A percentile compares a stretch with the other conserved stretches of the same genome.
Evolutionary conservation across 2,329 filamentous ascomycete species (phyloP).

Genomic region (Aureobasidium mangrovei): DNA sequence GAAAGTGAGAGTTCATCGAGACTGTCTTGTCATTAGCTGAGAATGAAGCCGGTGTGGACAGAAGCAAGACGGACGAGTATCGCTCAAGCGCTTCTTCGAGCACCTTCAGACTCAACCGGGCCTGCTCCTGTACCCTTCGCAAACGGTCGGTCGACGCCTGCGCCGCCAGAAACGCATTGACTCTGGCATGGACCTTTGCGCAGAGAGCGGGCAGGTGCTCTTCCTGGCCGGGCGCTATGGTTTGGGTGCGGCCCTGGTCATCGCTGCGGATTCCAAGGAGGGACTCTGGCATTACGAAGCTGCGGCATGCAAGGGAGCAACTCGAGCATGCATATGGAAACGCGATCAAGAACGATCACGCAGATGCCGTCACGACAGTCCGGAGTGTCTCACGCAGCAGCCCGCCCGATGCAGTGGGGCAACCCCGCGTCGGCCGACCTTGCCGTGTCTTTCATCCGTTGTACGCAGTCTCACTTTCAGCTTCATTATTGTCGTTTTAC

Average conservation of each 20-base stretch:
- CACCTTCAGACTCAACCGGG: slow-evolving; percentile 60
- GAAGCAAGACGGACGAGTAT: slow-evolving; percentile 55
- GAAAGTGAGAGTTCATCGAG: slow-evolving; percentile 75
- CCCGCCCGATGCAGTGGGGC: neutral
- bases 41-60: neutral
- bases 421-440: slow-evolving; percentile 7
- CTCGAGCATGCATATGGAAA: neutral
- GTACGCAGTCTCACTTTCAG: too few relatives aligned
- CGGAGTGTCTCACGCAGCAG: neutral
- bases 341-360: neutral
- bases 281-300: slow-evolving; percentile 28
- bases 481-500: too few relatives aligned
- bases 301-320: slow-evolving; percentile 4
- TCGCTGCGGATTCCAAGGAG: slow-evolving; percentile 17
- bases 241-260: slow-evolving; percentile 16
- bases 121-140: slow-evolving; percentile 62
- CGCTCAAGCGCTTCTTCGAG: slow-evolving; percentile 64
- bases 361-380: neutral
- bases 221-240: slow-evolving; percentile 38
- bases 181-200: slow-evolving; percentile 47
- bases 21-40: slow-evolving; percentile 35
- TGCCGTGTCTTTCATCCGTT: too few relatives aligned
- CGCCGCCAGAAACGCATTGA: slow-evolving; percentile 58
- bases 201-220: slow-evolving; percentile 40
- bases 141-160: slow-evolving; percentile 49